These are phyloP conservation scores for Albophoma yamanashiensis DNA, from an alignment of 2,329 filamentous ascomycete species.

Conservation along the genomic window DNA sequence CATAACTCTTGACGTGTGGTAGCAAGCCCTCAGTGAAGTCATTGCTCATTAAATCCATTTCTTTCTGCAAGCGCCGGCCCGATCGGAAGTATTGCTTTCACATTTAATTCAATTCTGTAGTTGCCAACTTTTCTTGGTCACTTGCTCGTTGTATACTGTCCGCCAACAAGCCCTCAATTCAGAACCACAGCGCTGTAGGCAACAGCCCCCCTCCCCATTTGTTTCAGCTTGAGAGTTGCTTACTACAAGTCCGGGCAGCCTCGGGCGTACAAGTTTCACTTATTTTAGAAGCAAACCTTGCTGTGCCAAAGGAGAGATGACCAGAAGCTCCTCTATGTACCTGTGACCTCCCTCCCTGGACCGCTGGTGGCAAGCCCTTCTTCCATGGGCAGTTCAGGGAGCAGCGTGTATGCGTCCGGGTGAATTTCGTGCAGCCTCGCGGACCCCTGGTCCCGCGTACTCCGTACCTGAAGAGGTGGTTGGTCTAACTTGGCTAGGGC, in stretches of 20 bases:
- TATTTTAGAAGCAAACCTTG: not conserved
- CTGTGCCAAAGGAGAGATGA: not conserved
- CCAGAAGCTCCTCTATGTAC: not conserved
- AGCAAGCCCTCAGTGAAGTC: no score
- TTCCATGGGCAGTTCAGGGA: not conserved
- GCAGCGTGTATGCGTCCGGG: not conserved
- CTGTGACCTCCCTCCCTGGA: not conserved
- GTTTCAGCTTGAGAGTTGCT: not conserved
- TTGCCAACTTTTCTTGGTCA: not conserved
- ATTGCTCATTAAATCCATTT: not conserved
- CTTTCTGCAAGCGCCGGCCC: no score
- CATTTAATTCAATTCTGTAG: not conserved
- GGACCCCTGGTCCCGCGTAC: not conserved
- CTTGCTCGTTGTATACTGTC: no score
- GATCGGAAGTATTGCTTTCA: no score
- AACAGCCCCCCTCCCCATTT: not conserved
- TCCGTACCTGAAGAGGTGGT: not conserved
- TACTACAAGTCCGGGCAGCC: not conserved
- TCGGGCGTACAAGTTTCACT: not conserved
- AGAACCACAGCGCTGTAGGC: not conserved
- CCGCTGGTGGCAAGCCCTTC: not conserved
- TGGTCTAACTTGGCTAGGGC: not conserved
- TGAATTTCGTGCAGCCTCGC: not conserved
- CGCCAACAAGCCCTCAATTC: not conserved
- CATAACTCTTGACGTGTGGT: no score